phyloP scores from a whole-genome alignment of 2,329 filamentous ascomycete genomes.

The Talaromyces funiculosus region DNA sequence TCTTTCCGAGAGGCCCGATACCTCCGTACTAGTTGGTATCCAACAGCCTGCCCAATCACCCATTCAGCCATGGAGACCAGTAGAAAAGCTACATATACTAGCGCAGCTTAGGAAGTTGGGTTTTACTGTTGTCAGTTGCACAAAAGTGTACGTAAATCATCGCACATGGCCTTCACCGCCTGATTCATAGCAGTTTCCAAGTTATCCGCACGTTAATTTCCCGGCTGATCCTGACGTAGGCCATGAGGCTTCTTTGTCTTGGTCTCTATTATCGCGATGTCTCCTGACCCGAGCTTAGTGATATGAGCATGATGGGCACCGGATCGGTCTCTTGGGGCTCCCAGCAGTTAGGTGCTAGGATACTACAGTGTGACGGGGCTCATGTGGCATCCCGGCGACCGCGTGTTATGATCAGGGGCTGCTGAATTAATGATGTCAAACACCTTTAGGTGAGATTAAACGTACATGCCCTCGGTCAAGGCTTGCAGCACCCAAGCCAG shows the following conservation, averaged over 20 bases:
- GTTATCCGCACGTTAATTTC: not conserved
- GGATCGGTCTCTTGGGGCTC: not conserved
- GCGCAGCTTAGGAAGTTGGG: not conserved
- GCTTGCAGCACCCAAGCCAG: not conserved
- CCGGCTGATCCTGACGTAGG: slow-evolving; percentile 4
- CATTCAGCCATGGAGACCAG: not conserved
- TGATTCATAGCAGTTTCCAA: slow-evolving; percentile 6
- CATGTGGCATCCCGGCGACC: not conserved
- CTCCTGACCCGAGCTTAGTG: not conserved
- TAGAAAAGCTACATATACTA: not conserved
- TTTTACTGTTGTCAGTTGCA: not conserved
- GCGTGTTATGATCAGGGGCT: slow-evolving; percentile 2
- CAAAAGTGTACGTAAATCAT: not conserved
- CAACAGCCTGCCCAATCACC: not conserved
- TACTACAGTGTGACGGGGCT: not conserved
- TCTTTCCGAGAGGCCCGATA: not conserved
- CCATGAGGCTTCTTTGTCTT: slow-evolving; percentile 1
- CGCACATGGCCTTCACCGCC: not conserved
- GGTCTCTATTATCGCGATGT: not conserved
- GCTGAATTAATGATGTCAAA: not conserved
- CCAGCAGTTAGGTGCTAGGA: not conserved
- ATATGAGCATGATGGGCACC: not conserved
- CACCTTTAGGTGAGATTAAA: not conserved
- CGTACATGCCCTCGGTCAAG: not conserved
- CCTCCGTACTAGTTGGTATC: not conserved